Evolutionary conservation across 2,329 filamentous ascomycete species (phyloP), one percentile per base, ranked within the genome.

Genomic region (Botryosphaeria dothidea): DNA sequence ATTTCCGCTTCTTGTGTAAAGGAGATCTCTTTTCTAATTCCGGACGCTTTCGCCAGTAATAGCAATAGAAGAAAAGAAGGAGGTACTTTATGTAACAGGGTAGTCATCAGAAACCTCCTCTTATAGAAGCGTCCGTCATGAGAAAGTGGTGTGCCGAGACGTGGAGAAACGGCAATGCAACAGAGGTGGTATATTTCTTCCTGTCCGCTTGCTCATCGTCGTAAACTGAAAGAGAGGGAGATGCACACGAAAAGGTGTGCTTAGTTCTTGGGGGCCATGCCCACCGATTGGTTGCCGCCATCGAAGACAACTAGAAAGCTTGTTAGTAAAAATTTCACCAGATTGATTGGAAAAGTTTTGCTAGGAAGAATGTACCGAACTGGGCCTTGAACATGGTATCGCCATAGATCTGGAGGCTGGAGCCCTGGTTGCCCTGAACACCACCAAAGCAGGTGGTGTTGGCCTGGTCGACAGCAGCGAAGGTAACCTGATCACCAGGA

Each of bases 361-460:
- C 4, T n/a, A n/a, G 11, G 38, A 5, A 8, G 43, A 23, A 34
- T 41, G 46, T 46, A 60, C 56, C 85, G 70, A 88, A 86, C 68
- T 86, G 81, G 4, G 84, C 79, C 76, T 84, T 86, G 71, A 89
- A 81, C 75, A 88, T 83, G 27, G 84, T 80, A 69, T 88, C 87
- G n/a, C 87, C 87, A 64, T 83, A 83, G 72, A 92, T 88, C 75
- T 88, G 85, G 41, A 90, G 75, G 29, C 79, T 77, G 15, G 79
- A 78, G 1, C 82, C 80, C 64, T 71, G 71, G 52, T 85, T 86
- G 34, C 84, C 82, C 78, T 92, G 89, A 19, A 92, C 77, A 69
- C 88, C 89, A 66, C 88, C 89, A 69, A 89, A 91, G 80, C 89
- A 92, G 64, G 80, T 85, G 46, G 81, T 81, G 58, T 79, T 79